These are phyloP conservation scores for Chrysochromulina tobinii DNA, from an alignment of 78 protist genomes.

Conservation along the genomic window DNA sequence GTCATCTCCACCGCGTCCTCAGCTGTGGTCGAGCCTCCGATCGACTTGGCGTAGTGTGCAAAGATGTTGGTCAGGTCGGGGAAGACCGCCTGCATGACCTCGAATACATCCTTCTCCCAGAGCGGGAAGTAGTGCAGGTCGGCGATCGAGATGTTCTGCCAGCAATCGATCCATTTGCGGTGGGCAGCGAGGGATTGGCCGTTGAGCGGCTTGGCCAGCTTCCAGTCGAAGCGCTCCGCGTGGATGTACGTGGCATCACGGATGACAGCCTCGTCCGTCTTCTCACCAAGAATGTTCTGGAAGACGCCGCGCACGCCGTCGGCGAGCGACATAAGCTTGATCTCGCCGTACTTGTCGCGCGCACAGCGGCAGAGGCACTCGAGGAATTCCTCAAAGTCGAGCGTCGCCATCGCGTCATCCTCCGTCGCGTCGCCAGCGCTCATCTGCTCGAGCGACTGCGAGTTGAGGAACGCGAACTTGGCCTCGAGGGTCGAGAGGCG, in stretches of 20 bases:
- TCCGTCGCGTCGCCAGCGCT: neutral
- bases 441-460: neutral
- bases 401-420: neutral
- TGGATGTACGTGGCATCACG: neutral
- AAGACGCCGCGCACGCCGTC: neutral
- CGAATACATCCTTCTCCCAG: neutral
- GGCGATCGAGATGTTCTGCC: neutral
- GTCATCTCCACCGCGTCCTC: too few relatives aligned
- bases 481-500: neutral
- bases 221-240: neutral
- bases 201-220: neutral
- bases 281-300: neutral
- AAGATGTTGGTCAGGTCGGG: neutral
- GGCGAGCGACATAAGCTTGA: neutral
- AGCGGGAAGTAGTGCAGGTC: neutral
- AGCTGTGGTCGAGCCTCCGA: too few relatives aligned
- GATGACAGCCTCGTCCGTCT: neutral
- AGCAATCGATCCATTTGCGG: neutral
- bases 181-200: neutral
- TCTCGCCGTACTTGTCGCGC: neutral
- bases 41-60: neutral
- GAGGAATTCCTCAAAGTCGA: neutral
- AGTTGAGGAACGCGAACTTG: neutral
- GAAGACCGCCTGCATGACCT: neutral
- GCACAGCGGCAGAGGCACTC: neutral